Conservation (phyloP, 2,329 filamentous ascomycete genomes). For the Metarhizium anisopliae region DNA sequence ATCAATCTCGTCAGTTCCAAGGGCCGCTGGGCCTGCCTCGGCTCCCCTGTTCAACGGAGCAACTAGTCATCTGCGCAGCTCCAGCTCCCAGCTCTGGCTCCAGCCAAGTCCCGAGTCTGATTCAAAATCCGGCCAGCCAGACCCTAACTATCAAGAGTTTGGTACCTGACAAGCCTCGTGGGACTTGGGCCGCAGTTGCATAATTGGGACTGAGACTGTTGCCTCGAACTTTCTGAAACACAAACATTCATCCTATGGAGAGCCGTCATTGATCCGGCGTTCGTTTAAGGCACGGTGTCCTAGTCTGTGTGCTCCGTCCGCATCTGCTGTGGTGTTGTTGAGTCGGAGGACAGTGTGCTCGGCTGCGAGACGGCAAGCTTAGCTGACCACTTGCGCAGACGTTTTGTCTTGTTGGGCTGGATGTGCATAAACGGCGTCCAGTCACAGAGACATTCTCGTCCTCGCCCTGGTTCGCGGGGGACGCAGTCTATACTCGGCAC, state of each 20-base stretch:
- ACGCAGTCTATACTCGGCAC: not conserved
- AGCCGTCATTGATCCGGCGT: not conserved
- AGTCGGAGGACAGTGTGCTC: too few species aligned
- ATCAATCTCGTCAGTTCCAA: not conserved
- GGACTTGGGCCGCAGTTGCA: constrained; percentile 5
- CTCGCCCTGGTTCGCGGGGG: not conserved
- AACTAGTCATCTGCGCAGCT: not conserved
- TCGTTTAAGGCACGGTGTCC: not conserved
- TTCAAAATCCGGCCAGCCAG: not conserved
- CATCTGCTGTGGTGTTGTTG: not conserved
- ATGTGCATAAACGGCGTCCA: too few species aligned
- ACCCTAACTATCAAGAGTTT: not conserved
- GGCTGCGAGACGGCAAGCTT: too few species aligned
- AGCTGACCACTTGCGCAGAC: too few species aligned
- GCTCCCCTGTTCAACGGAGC: not conserved
- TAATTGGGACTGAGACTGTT: not conserved
- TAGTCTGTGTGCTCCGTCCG: not conserved
- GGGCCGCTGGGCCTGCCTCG: not conserved
- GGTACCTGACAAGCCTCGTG: constrained; percentile 4
- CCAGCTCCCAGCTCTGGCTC: not conserved
- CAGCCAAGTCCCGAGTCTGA: not conserved
- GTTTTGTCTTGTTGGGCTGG: too few species aligned
- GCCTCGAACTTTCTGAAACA: constrained; percentile 1
- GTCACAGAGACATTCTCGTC: not conserved
- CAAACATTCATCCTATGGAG: not conserved